phyloP scores from a whole-genome alignment of 2,329 filamentous ascomycete species.

The Cordyceps farinosa region DNA sequence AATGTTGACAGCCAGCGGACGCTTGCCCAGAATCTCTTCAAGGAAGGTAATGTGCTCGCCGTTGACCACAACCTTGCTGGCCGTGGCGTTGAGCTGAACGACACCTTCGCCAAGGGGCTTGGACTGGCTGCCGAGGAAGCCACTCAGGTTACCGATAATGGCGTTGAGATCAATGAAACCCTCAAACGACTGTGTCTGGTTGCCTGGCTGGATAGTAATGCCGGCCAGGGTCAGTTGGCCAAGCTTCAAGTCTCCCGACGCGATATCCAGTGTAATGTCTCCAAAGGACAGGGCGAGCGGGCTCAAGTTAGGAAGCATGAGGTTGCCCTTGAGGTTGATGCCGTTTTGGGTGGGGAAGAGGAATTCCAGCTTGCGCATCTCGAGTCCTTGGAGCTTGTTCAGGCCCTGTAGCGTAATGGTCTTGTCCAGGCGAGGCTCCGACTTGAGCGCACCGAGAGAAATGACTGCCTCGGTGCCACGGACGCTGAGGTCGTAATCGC shows the following conservation, averaged over 20 bases:
- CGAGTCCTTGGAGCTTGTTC: conserved; percentile 34
- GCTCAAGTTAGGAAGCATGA: conserved; percentile 45
- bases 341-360: conserved; percentile 37
- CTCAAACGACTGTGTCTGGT: conserved; percentile 40
- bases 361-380: conserved; percentile 34
- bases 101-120: conserved; percentile 36
- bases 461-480: conserved; percentile 33
- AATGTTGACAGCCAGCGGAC: conserved; percentile 33
- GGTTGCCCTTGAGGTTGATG: conserved; percentile 40
- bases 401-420: conserved; percentile 38
- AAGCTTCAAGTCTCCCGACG: conserved; percentile 37
- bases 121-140: conserved; percentile 37
- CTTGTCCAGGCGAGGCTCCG: conserved; percentile 38
- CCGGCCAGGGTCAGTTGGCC: conserved; percentile 39
- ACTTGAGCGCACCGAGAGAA: conserved; percentile 38
- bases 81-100: conserved; percentile 39
- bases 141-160: conserved; percentile 39
- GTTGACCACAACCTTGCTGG: conserved; percentile 40
- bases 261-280: conserved; percentile 44
- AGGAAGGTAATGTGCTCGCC: conserved; percentile 42
- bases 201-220: conserved; percentile 39
- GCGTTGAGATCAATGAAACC: conserved; percentile 40
- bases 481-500: conserved; percentile 35
- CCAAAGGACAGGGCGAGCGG: conserved; percentile 42
- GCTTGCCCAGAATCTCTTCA: conserved; percentile 41